Evolutionary conservation across 2,329 filamentous ascomycete species (phyloP), one percentile per base, ranked within the genome.

Genomic region (Niveomyces coronatus): DNA sequence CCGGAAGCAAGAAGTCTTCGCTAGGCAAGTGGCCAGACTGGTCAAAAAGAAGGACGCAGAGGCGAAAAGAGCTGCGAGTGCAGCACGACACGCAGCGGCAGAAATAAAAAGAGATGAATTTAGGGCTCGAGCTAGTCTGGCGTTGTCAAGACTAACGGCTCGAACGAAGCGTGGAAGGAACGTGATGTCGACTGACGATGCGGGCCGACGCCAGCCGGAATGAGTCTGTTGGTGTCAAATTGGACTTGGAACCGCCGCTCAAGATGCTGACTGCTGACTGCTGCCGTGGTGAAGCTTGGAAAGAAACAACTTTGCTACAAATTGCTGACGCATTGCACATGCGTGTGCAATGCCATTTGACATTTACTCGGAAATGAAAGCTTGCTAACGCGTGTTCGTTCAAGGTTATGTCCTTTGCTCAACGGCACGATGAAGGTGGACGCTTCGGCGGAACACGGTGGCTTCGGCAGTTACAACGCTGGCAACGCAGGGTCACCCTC

Each of bases 381-480:
- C 37, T 34, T 45, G 49, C 56, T 58, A 52, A 58, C 50, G 37
- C 32, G 43, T 37, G 8, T 8, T 44, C 40, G 17, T 42, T 42
- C 55, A 70, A 86, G 80, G 58, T 73, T 88, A 52, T 93, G 85
- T 57, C 85, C 85, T 33, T 68, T 91, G 57, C 79, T 93, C 45
- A 93, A 93, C 55, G 85, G 86, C 37, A 85, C 82, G 22, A 82
- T 82, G 66, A 81, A 82, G 47, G 62, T 65, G 27, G 70, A 74
- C 45, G 64, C 65, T 41, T 61, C 63, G n/a, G 63, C 64, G 26
- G 73, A 76, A 44, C 67, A 76, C 44, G 69, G 71, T 39, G 70
- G 72, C 6, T 78, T 78, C 55, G 74, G 74, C 41, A 68, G 71
- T 39, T 72, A 71, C 55, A 63, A 61, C 35, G 63, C 64, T 5